phyloP scores from a whole-genome alignment of 225 moss, liverwort and hornwort genomes.

The Marchantia paleacea region DNA sequence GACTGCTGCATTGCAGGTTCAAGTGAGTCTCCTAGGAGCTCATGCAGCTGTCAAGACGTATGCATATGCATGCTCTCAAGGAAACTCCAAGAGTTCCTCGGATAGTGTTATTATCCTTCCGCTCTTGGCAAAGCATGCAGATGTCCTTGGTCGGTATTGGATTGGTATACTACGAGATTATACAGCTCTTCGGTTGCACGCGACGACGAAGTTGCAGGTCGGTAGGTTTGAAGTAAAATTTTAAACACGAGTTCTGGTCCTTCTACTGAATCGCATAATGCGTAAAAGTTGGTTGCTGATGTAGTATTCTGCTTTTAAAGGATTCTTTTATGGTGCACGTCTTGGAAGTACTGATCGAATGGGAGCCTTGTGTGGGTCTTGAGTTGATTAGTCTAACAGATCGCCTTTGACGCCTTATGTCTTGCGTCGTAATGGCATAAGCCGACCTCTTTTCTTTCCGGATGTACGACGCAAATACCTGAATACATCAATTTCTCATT shows the following conservation, averaged over 20 bases:
- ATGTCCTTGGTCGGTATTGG: constrained; percentile 80
- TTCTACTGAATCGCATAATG: too few species aligned
- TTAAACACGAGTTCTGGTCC: too few species aligned
- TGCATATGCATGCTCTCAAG: constrained; percentile 64
- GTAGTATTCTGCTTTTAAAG: too few species aligned
- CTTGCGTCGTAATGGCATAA: too few species aligned
- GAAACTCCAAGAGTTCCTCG: constrained; percentile 43
- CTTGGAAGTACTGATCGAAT: too few species aligned
- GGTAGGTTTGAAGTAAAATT: not conserved
- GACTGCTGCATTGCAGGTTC: constrained; percentile 50
- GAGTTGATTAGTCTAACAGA: too few species aligned
- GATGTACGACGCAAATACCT: too few species aligned
- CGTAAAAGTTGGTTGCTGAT: too few species aligned
- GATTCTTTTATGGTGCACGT: too few species aligned
- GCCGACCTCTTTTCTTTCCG: too few species aligned
- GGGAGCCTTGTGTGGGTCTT: too few species aligned
- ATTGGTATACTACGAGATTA: constrained; percentile 86
- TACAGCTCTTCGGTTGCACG: constrained; percentile 69
- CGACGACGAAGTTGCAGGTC: constrained; percentile 75
- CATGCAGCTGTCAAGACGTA: constrained; percentile 89
- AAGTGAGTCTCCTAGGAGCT: constrained; percentile 90
- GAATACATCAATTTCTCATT: not conserved
- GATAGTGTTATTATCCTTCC: constrained; percentile 71
- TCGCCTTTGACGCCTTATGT: too few species aligned
- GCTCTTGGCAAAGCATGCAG: constrained; percentile 62